Conservation (phyloP, 2,329 filamentous ascomycete genomes). For the Phaeophleospora eucalypticola region DNA sequence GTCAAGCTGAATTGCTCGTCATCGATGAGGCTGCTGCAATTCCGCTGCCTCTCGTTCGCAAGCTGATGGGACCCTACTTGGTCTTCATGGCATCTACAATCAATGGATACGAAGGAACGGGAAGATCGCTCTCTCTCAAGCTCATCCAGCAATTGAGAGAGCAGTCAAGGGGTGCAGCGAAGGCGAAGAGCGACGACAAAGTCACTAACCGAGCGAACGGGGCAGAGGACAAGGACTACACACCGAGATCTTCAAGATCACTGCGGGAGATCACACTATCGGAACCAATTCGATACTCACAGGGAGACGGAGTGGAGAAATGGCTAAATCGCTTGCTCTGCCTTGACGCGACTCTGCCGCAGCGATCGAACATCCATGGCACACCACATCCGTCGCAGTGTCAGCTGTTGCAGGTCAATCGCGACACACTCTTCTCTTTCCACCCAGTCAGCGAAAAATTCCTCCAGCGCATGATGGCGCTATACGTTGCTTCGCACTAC, state of each 20-base stretch:
- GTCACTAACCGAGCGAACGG: slow-evolving; percentile 77
- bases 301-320: slow-evolving; percentile 86
- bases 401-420: slow-evolving; percentile 88
- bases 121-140: slow-evolving; percentile 89
- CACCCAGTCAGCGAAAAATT: slow-evolving; percentile 97
- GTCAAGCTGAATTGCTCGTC: slow-evolving; percentile 89
- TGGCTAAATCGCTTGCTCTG: slow-evolving; percentile 95
- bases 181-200: slow-evolving; percentile 56
- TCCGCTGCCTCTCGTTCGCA: slow-evolving; percentile 83
- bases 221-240: slow-evolving; percentile 60
- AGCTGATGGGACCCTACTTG: slow-evolving; percentile 92
- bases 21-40: slow-evolving; percentile 98
- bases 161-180: slow-evolving; percentile 68
- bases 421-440: slow-evolving; percentile 96
- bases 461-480: slow-evolving; percentile 93
- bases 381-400: slow-evolving; percentile 89
- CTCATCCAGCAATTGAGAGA: slow-evolving; percentile 95
- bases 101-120: slow-evolving; percentile 97
- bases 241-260: slow-evolving; percentile 64
- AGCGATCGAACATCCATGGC: slow-evolving; percentile 69
- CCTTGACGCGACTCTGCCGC: slow-evolving; percentile 84
- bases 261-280: slow-evolving; percentile 87
- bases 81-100: slow-evolving; percentile 99
- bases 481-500: slow-evolving; percentile 96
- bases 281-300: slow-evolving; percentile 91